Evolutionary conservation across 768 basidiomycete species (phyloP).

Genomic region (Lepiota brunneoincarnata): DNA sequence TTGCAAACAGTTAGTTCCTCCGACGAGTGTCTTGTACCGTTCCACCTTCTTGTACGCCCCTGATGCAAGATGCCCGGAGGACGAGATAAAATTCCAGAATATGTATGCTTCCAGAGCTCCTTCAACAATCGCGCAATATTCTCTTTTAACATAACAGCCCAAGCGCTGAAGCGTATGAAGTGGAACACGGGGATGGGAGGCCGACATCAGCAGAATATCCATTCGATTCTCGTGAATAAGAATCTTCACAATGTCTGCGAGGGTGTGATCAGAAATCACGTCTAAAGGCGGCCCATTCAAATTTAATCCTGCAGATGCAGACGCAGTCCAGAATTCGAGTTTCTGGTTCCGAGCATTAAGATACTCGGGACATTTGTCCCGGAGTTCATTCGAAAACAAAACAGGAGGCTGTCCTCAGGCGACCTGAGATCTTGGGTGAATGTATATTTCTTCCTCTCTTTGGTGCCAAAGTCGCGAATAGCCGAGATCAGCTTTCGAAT

Average conservation of each 20-base stretch:
- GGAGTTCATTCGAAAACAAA: slow-evolving; percentile 29
- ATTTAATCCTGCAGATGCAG: slow-evolving; percentile 5
- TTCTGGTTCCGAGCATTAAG: slow-evolving; percentile 27
- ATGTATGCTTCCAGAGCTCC: slow-evolving; percentile 30
- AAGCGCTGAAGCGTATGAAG: slow-evolving; percentile 23
- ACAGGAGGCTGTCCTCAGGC: slow-evolving; percentile 21
- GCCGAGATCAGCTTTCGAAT: slow-evolving; percentile 22
- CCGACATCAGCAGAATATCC: slow-evolving; percentile 29
- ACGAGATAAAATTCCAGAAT: slow-evolving; percentile 34
- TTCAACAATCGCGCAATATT: slow-evolving; percentile 27
- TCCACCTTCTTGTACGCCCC: slow-evolving; percentile 24
- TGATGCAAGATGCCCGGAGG: slow-evolving; percentile 22
- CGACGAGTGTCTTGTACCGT: slow-evolving; percentile 20
- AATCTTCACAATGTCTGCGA: slow-evolving; percentile 34
- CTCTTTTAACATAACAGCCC: slow-evolving; percentile 31
- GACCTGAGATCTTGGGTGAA: slow-evolving; percentile 7
- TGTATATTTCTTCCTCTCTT: slow-evolving; percentile 34
- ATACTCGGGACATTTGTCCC: slow-evolving; percentile 25
- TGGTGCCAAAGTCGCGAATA: slow-evolving; percentile 31
- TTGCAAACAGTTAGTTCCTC: slow-evolving; percentile 13
- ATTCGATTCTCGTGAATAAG: slow-evolving; percentile 32
- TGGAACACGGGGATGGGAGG: slow-evolving; percentile 29
- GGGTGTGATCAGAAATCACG: slow-evolving; percentile 20
- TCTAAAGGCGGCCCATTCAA: slow-evolving; percentile 12
- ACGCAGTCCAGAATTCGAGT: slow-evolving; percentile 31